Percentiles rank a stretch among this genome's conserved stretches.
Evolutionary conservation across 306 rosid genomes (phyloP).

Genomic region (Pterocarpus santalinus): DNA sequence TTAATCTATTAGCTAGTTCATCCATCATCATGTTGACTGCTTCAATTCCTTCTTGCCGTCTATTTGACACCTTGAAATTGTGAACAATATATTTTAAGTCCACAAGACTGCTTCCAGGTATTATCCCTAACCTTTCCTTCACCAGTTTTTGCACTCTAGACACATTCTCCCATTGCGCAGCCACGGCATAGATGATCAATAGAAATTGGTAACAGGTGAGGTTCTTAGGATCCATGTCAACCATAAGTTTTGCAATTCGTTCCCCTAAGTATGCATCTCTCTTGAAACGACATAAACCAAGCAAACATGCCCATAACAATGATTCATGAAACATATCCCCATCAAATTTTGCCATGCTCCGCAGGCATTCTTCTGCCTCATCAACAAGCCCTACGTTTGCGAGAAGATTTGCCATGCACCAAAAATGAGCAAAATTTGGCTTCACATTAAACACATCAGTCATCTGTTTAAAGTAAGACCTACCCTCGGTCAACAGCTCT

Average conservation of each 20-base stretch:
- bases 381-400: constrained; percentile 57
- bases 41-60: constrained; percentile 50
- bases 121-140: constrained; percentile 59
- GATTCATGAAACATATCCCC: constrained; percentile 54
- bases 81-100: constrained; percentile 78
- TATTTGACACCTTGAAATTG: constrained; percentile 55
- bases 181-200: constrained; percentile 70
- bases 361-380: constrained; percentile 64
- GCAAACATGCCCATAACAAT: constrained; percentile 65
- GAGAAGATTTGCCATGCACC: constrained; percentile 81
- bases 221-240: constrained; percentile 69
- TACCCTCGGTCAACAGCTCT: constrained; percentile 60
- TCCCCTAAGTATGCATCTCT: constrained; percentile 67
- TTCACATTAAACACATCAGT: constrained; percentile 53
- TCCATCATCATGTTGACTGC: constrained; percentile 47
- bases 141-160: constrained; percentile 58
- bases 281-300: constrained; percentile 63
- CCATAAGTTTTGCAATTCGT: constrained; percentile 61
- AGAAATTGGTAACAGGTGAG: constrained; percentile 64
- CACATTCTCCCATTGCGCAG: constrained; percentile 79
- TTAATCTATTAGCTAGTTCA: constrained; percentile 50
- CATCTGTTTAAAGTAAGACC: constrained; percentile 68
- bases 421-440: constrained; percentile 79
- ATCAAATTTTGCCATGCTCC: constrained; percentile 53
- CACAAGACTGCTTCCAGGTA: constrained; percentile 72